These are phyloP conservation scores for Knoxdaviesia proteae DNA, from an alignment of 2,329 filamentous ascomycete genomes.

Conservation along the genomic window DNA sequence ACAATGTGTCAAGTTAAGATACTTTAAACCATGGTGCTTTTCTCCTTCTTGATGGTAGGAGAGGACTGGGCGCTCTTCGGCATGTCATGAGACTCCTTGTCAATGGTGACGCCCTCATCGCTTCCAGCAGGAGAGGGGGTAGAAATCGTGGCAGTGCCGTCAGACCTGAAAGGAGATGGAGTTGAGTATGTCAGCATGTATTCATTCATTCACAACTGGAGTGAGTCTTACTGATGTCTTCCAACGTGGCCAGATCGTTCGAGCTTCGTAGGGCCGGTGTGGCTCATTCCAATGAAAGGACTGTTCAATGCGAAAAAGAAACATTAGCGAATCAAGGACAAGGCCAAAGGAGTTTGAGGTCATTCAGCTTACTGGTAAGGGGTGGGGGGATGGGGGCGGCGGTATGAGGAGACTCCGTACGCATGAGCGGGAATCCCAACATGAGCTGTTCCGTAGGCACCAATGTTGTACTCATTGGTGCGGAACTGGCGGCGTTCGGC, in stretches of 20 bases:
- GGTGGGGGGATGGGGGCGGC: slow-evolving; percentile 13
- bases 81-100: slow-evolving; percentile 25
- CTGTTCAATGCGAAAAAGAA: not conserved
- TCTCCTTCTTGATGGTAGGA: slow-evolving; percentile 17
- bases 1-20: too few species aligned
- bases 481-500: slow-evolving; percentile 89
- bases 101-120: slow-evolving; percentile 33
- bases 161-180: slow-evolving; percentile 17
- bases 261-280: too few species aligned
- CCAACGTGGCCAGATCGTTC: too few species aligned
- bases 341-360: not conserved
- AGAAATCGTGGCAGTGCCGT: slow-evolving; percentile 13
- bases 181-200: slow-evolving; percentile 13
- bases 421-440: slow-evolving; percentile 25
- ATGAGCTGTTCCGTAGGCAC: slow-evolving; percentile 42
- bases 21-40: slow-evolving; percentile 1
- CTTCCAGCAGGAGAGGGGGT: slow-evolving; percentile 24
- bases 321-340: not conserved
- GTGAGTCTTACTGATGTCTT: too few species aligned
- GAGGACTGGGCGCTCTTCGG: slow-evolving; percentile 26
- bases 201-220: slow-evolving; percentile 9
- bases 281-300: too few species aligned
- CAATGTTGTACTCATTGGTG: slow-evolving; percentile 80
- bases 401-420: slow-evolving; percentile 10
- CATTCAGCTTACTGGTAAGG: slow-evolving; percentile 2